Evolutionary conservation across 2,329 filamentous ascomycete species (phyloP).

Genomic region (Capronia coronata): DNA sequence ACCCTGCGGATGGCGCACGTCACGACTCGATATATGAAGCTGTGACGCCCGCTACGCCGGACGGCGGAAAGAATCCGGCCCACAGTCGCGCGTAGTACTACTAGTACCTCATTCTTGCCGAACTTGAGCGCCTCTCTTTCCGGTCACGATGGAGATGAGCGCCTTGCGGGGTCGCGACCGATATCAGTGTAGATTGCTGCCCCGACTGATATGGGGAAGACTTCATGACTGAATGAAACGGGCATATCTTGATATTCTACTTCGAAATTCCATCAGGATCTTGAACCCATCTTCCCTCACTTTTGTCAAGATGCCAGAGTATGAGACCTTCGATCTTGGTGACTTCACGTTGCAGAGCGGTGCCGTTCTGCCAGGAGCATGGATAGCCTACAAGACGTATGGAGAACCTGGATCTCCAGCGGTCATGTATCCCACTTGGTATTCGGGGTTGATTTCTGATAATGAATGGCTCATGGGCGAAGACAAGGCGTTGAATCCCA

Average conservation of each 20-base stretch:
- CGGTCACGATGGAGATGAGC: conserved; percentile 7
- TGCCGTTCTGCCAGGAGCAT: conserved; percentile 55
- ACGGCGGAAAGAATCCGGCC: background rate
- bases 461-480: conserved; percentile 69
- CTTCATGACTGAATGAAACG: no score
- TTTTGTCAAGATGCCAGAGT: conserved; percentile 31
- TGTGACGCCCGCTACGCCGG: no score
- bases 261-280: no score
- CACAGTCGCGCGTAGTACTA: no score
- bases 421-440: conserved; percentile 74
- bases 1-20: no score
- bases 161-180: conserved; percentile 1
- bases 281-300: background rate
- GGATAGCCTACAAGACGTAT: conserved; percentile 71
- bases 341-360: conserved; percentile 63
- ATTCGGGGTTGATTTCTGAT: conserved; percentile 60
- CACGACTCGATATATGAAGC: no score
- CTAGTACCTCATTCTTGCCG: background rate
- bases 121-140: background rate
- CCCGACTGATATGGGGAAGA: background rate
- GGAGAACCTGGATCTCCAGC: conserved; percentile 57
- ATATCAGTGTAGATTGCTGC: background rate
- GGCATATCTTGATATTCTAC: no score
- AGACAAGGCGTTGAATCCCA: conserved; percentile 58
- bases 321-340: conserved; percentile 53